Evolutionary conservation across 179 eudicot genomes (phyloP).

Genomic region (Actinidia arguta): DNA sequence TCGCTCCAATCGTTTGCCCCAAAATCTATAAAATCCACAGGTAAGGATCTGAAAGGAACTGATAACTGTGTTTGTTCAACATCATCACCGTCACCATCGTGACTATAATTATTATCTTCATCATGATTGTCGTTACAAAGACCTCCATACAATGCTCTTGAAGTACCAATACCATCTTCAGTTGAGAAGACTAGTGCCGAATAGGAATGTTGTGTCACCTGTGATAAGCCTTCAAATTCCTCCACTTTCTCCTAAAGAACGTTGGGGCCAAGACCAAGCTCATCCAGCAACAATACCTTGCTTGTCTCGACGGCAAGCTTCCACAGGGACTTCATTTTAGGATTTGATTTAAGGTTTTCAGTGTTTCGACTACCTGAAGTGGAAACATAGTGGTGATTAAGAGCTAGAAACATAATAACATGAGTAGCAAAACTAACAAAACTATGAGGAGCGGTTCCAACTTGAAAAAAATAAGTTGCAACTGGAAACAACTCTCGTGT

Average conservation of each 20-base stretch:
- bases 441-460: neutral
- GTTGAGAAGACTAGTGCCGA: conserved; percentile 57
- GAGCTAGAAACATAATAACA: neutral
- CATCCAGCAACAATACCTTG: conserved; percentile 71
- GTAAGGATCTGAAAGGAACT: conserved; percentile 66
- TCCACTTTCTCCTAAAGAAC: conserved; percentile 77
- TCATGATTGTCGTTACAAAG: conserved; percentile 34
- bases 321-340: conserved; percentile 88
- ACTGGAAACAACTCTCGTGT: too few relatives aligned
- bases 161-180: conserved; percentile 27
- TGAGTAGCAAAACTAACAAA: neutral
- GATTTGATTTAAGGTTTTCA: conserved; percentile 26
- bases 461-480: neutral
- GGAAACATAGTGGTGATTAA: conserved; percentile 5
- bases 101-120: conserved; percentile 31
- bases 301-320: conserved; percentile 75
- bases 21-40: conserved; percentile 67
- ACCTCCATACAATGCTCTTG: conserved; percentile 22
- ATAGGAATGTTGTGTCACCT: conserved; percentile 76
- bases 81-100: conserved; percentile 29
- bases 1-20: conserved; percentile 32
- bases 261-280: conserved; percentile 67
- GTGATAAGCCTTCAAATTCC: conserved; percentile 63
- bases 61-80: conserved; percentile 40
- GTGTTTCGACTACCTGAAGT: conserved; percentile 27